Percentiles rank a stretch among this genome's conserved stretches.
Conservation (phyloP, 192 early-diverging fungal genomes). For the Coemansia aciculifera region DNA sequence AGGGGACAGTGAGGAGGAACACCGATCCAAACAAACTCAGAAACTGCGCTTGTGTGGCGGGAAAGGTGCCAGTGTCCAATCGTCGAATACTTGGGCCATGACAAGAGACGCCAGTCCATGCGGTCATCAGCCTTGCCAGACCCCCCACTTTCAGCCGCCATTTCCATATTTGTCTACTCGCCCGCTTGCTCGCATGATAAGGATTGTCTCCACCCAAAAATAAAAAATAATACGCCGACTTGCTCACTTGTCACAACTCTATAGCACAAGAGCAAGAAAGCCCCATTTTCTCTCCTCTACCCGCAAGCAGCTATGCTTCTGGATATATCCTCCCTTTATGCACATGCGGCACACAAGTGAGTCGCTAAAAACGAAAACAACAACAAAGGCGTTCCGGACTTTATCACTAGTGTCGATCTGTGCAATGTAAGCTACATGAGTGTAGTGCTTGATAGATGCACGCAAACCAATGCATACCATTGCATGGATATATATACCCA, state of each 20-base stretch:
- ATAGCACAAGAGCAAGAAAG: slow-evolving; percentile 5
- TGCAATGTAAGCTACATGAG: neutral
- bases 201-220: slow-evolving; percentile 8
- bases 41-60: slow-evolving; percentile 6
- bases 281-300: neutral
- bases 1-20: neutral
- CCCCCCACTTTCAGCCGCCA: neutral
- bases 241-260: neutral
- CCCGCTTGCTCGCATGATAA: neutral
- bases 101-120: neutral
- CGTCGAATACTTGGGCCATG: neutral
- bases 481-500: neutral
- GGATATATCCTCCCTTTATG: neutral
- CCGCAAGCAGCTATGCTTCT: neutral
- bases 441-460: neutral
- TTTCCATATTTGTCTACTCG: neutral
- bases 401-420: slow-evolving; percentile 3
- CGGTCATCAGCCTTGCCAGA: neutral
- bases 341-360: slow-evolving; percentile 1
- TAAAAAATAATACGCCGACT: slow-evolving; percentile 11
- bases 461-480: neutral
- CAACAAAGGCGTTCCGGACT: slow-evolving; percentile 2
- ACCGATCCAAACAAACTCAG: slow-evolving; percentile 5
- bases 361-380: slow-evolving; percentile 2
- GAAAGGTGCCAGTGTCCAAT: slow-evolving; percentile 1